Evolutionary conservation across 352 stramenopile genomes (phyloP), one percentile per base, ranked within the genome.

Genomic region (Blastocystis hominis): DNA sequence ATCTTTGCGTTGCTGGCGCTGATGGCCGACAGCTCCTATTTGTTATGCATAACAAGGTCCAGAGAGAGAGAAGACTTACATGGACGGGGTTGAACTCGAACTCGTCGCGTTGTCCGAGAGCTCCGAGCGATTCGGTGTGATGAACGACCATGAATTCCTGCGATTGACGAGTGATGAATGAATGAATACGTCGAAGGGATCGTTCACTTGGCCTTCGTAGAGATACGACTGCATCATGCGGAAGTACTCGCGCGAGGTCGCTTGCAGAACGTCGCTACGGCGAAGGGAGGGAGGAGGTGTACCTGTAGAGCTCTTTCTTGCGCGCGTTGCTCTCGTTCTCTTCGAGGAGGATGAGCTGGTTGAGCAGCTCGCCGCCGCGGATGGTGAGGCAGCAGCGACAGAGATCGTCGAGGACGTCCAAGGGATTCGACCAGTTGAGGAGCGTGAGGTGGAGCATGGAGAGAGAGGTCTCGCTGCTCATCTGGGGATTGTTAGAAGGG

Each of bases 131-230:
- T 42, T 80, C 70, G 24, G 62, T 42, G 17, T 36, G 46, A 46
- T 80, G 70, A 0, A 80, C 53, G 55, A 80, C 38, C 70, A 80
- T 80, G 55, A 80, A 80, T 47, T 80, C 70, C 70, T 80, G 13
- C 4, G 44, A 20, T 56, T 61, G 24, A 42, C 9, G 70, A 34
- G 36, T 15, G 20, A 80, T 17, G 1, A 62, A 0, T 6, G 10
- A 13, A 0, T 2, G 42, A n/a, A 2, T 15, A 80, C 70, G 20
- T 80, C 20, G 34, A 63, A 80, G 50, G 24, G 55, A 46, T 80
- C 70, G 36, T 42, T 42, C 40, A 80, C 44, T 40, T 64, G 15
- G 6, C 70, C 70, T 15, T 62, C 13, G 55, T 80, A 80, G 40
- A 80, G 15, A 42, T 80, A 80, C 30, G 62, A n/a, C 46, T 80